Conservation (phyloP, 1,284 basidiomycete genomes). For the Ceratobasidium theobromae region DNA sequence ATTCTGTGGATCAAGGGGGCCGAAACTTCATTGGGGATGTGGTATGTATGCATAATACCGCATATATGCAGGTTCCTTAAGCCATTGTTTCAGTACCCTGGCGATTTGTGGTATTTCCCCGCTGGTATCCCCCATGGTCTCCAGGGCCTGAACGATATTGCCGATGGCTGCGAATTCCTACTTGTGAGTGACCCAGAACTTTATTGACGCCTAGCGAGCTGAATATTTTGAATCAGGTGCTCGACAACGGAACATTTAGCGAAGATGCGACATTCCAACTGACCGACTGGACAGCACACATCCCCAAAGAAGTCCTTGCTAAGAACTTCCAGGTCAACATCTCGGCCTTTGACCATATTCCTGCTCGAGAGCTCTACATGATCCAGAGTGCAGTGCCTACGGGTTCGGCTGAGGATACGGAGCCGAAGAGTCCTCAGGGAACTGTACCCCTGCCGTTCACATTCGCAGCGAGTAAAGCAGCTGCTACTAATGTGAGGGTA, state of each 20-base stretch:
- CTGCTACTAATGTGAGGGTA: conserved; percentile 44
- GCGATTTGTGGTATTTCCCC: conserved; percentile 60
- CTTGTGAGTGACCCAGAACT: conserved; percentile 49
- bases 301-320: conserved; percentile 61
- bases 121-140: conserved; percentile 63
- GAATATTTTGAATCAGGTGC: conserved; percentile 49
- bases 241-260: conserved; percentile 63
- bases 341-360: conserved; percentile 34
- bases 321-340: conserved; percentile 14
- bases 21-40: conserved; percentile 62
- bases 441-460: conserved; percentile 54
- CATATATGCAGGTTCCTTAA: conserved; percentile 40
- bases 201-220: conserved; percentile 22
- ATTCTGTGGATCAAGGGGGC: conserved; percentile 60
- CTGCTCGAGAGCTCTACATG: conserved; percentile 44
- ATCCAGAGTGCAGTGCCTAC: neutral
- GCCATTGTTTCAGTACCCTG: conserved; percentile 9
- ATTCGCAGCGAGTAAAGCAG: conserved; percentile 56
- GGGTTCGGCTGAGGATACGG: conserved; percentile 12
- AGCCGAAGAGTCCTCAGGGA: conserved; percentile 54
- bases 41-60: conserved; percentile 44
- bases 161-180: conserved; percentile 67
- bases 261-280: conserved; percentile 70
- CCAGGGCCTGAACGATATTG: conserved; percentile 59
- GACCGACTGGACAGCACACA: conserved; percentile 51